Evolutionary conservation across 352 stramenopile genomes (phyloP), one percentile per base, ranked within the genome.

Genomic region (Phytophthora pini): DNA sequence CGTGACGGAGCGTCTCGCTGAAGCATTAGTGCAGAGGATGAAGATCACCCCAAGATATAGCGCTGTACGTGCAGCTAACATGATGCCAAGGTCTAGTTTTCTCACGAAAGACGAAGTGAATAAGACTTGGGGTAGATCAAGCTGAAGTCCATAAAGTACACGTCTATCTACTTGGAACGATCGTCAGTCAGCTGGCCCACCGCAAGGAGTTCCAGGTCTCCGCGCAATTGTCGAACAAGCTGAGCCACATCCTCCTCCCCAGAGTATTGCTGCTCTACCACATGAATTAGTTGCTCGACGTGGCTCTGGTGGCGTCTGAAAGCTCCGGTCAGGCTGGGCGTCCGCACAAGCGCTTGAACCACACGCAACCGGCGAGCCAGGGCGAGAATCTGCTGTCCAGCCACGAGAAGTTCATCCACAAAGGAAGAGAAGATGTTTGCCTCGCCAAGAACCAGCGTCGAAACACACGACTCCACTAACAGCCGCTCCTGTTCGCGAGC

Each of bases 131-230:
- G 8, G 8, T 6, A 10, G 15, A 15, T 40, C 34, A 27, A 44
- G 50, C 20, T 45, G 41, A 20, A 48, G 31, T 65, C 64, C 56
- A 61, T 56, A 54, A 51, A 60, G 52, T 71, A 61, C 43, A 68
- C 57, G 27, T 61, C 29, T 56, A 61, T 69, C 48, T 69, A 71
- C 54, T 70, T 73, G 44, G 53, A 51, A 51, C n/a, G 20, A 24
- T 66, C 45, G 44, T 58, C 48, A 24, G 24, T 29, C 29, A 60
- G 51, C 15, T 66, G 66, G 4, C 80, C 80, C 8, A 80, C 75
- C 24, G 65, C 67, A 15, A 88, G 64, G n/a, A 92, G 79, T 52
- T 85, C 66, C 56, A 90, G 50, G 29, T 90, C 83, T 54, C 81
- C 83, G 26, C 69, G 77, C 44, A 92, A 24, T 60, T 88, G 77